A percentile compares a stretch with the other conserved stretches of the same genome.
These are phyloP conservation scores for Talinum fruticosum DNA, from an alignment of 148 eudicot species.

Conservation along the genomic window DNA sequence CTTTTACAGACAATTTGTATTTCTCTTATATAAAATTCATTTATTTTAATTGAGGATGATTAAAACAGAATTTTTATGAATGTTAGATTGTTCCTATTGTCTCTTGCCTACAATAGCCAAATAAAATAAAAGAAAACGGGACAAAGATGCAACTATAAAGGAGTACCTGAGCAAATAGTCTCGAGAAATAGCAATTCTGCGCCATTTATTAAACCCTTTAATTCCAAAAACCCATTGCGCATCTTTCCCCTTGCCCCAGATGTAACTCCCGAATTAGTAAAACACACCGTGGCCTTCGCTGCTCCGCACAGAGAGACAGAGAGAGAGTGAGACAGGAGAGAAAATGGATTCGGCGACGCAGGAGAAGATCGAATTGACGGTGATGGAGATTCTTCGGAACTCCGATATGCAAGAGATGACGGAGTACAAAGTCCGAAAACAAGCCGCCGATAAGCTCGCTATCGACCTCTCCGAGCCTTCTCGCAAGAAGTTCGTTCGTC, in stretches of 20 bases:
- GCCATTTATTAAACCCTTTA: too few species aligned
- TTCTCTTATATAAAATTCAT: too few species aligned
- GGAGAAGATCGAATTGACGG: slow-evolving; percentile 50
- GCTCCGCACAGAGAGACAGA: background rate
- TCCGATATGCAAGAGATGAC: slow-evolving; percentile 75
- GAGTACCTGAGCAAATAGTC: too few species aligned
- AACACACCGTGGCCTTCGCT: background rate
- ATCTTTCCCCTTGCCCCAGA: background rate
- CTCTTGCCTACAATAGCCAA: too few species aligned
- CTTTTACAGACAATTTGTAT: too few species aligned
- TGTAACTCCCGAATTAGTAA: background rate
- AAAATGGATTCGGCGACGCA: slow-evolving; percentile 45
- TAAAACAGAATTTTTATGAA: too few species aligned
- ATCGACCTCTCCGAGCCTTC: slow-evolving; percentile 65
- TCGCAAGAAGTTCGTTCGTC: slow-evolving; percentile 58
- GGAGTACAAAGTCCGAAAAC: slow-evolving; percentile 61
- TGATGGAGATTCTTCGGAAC: slow-evolving; percentile 49
- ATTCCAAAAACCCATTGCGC: background rate
- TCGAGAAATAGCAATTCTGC: too few species aligned
- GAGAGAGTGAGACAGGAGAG: background rate
- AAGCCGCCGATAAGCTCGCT: slow-evolving; percentile 60
- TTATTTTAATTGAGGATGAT: too few species aligned
- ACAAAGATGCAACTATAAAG: too few species aligned
- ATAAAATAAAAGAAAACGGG: too few species aligned
- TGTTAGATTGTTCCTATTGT: too few species aligned